These are phyloP conservation scores for Quercus berberidifolia DNA, from an alignment of 306 rosid species.

Conservation along the genomic window DNA sequence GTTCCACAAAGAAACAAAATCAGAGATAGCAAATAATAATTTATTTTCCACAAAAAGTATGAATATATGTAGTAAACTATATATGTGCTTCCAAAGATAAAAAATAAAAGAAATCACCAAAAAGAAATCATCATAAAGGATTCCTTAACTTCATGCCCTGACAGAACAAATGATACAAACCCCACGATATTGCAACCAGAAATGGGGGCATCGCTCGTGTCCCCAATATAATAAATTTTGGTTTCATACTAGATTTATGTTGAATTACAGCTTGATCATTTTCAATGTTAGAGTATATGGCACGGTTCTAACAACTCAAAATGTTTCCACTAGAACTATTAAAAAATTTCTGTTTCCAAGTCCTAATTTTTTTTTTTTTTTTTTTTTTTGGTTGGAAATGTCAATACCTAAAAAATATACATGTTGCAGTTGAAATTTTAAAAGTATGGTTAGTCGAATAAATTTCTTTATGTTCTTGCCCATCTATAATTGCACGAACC, in stretches of 20 bases:
- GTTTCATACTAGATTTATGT: neutral
- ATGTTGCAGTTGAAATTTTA: neutral
- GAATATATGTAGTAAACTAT: neutral
- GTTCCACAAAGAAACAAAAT: conserved; percentile 29
- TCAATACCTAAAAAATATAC: neutral
- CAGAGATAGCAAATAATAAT: neutral
- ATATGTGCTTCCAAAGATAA: neutral
- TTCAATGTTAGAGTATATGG: neutral
- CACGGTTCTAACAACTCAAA: neutral
- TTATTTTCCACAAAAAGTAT: neutral
- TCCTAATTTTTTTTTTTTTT: no score
- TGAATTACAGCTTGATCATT: no score
- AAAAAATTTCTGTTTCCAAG: neutral
- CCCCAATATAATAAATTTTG: neutral
- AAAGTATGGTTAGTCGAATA: neutral
- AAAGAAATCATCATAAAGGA: neutral
- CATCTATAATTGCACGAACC: neutral
- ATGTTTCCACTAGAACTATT: neutral
- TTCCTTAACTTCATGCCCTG: neutral
- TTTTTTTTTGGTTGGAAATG: neutral
- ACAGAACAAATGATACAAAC: neutral
- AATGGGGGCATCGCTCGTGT: neutral
- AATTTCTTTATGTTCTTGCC: neutral
- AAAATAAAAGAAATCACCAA: neutral
- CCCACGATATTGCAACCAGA: neutral